Base-by-base conservation (phyloP, 1,139 yeast species). In the Geotrichum candidum region DNA sequence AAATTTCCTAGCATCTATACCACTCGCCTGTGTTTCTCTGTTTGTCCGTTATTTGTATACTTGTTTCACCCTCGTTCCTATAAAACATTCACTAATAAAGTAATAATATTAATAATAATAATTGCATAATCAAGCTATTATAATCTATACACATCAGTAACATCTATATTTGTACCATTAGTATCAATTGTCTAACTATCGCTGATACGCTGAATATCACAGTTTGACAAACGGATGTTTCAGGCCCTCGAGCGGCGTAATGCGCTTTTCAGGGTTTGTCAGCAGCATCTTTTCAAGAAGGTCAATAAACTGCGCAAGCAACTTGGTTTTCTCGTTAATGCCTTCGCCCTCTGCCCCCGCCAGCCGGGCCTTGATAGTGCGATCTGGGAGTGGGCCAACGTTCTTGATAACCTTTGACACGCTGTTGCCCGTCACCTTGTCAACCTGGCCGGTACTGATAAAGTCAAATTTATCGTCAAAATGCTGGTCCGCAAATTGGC, bases 241-340 rank as follows among this genome's bases (percentile, higher is more conserved):
- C 62, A 89, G 76, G 35, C 91, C 87, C 52, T 82, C 84, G 63
- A 84, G 83, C 1, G 96, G 88, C 60, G 83, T 80, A 59, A 90
- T 84, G 76, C 97, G 82, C 65, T 82, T 77, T 62, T 78, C 76
- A 27, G 97, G 96, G 69, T 90, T 87, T 58, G 89, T 88, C 31
- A 87, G 82, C 64, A 91, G 78, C 86, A 90, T 88, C 65, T 78
- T 80, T 58, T 82, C 78, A 53, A 91, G 80, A 64, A 91, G 79
- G 73, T 89, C 90, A n/a, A 68, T 65, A 57, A 74, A 72, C 41
- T 62, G 63, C 27, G 66, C 67, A 31, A 65, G 61, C 15, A 67
- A 51, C 46, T 57, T 58, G 5, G 56, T 53, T 29, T 58, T 58
- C 7, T 56, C 31, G 33, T 38, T 51, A n/a, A 15, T 51, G 5